Evolutionary conservation across 2,329 filamentous ascomycete genomes (phyloP).

Genomic region (Trichoderma guizhouense): DNA sequence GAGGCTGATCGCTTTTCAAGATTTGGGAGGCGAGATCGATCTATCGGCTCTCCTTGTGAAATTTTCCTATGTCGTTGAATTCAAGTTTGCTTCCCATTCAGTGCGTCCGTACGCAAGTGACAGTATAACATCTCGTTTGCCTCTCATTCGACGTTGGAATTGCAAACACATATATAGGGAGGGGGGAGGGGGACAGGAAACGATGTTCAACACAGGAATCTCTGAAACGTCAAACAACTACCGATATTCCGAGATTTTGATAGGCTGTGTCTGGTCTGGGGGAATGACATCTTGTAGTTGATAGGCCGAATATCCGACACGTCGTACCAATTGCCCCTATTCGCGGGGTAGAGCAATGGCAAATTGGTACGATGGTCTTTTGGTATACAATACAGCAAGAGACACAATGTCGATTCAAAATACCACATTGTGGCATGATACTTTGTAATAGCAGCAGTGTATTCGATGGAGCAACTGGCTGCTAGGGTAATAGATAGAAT

Average conservation of each 20-base stretch:
- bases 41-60: neutral
- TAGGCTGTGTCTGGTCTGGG: neutral
- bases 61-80: neutral
- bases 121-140: neutral
- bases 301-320: neutral
- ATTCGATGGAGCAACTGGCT: no score
- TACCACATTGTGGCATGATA: neutral
- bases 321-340: neutral
- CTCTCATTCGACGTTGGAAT: neutral
- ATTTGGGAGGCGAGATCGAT: neutral
- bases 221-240: neutral
- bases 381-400: neutral
- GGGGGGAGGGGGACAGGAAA: no score
- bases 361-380: neutral
- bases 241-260: neutral
- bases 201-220: neutral
- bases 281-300: neutral
- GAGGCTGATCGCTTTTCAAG: neutral
- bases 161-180: neutral
- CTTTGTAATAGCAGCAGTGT: neutral
- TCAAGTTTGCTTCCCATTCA: neutral
- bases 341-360: neutral
- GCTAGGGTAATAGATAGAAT: no score
- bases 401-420: neutral
- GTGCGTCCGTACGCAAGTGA: neutral